Evolutionary conservation across 2,329 filamentous ascomycete species (phyloP), one percentile per base, ranked within the genome.

Genomic region (Fusarium sterilihyphosum): DNA sequence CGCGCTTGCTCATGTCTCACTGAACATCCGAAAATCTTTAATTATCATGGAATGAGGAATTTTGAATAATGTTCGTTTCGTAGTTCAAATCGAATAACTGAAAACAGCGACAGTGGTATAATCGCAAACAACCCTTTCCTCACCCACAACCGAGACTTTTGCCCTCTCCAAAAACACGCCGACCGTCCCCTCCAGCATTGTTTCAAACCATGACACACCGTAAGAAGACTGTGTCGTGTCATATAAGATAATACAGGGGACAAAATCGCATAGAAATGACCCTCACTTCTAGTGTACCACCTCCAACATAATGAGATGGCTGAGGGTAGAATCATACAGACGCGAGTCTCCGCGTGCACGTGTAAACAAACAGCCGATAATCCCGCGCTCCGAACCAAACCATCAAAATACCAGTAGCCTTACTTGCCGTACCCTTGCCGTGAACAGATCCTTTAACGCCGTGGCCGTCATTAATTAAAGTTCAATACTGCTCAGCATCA

Each of bases 401-500:
- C 67, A 76, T 71, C 65, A 71, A 69, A 76, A 78, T 71, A 52
- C 77, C 77, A 77, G 61, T 78, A 61, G 61, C 76, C 76, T 62
- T 79, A 65, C 73, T 78, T 73, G 73, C 75, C 67, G 56, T 73
- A 67, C 59, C 77, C 76, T 64, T 57, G 66, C 78, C 74, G 68
- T 78, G 77, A 77, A 77, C 70, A 72, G 76, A 80, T 77, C 70
- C 78, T 78, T 71, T 69, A 78, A 83, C 82, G 82, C 82, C 80
- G 68, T 81, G 79, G 79, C 82, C 78, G 78, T 83, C 80, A 81
- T 83, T 80, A 83, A 80, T 81, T 81, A 80, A 78, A 71, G 77
- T 73, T 78, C 73, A 64, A 71, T 76, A 71, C 63, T 67, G 47
- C 74, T 70, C 61, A 73, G 61, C 58, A 67, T 65, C n/a, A 53